phyloP scores from a whole-genome alignment of 2,329 filamentous ascomycete genomes.

The Phaeosphaeriaceae sp. region DNA sequence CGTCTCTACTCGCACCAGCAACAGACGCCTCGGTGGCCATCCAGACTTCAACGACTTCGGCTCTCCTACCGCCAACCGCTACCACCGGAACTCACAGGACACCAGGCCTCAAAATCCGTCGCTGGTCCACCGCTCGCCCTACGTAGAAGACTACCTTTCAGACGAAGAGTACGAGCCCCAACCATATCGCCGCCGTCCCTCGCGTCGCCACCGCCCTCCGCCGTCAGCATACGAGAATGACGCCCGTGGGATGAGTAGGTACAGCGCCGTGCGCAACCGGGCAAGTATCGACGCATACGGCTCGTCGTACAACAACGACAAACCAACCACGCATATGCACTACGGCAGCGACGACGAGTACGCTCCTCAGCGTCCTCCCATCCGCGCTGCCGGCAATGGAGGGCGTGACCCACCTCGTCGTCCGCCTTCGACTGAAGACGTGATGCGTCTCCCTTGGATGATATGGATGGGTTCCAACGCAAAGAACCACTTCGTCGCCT shows the following conservation, averaged over 20 bases:
- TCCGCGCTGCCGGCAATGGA: constrained; percentile 14
- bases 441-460: constrained; percentile 42
- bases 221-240: constrained; percentile 34
- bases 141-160: constrained; percentile 37
- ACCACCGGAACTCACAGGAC: constrained; percentile 15
- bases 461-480: constrained; percentile 47
- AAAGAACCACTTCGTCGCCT: constrained; percentile 53
- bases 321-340: constrained; percentile 29
- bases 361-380: constrained; percentile 12
- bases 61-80: constrained; percentile 8
- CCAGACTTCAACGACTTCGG: constrained; percentile 18
- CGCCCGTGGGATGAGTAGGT: constrained; percentile 5
- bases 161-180: constrained; percentile 35
- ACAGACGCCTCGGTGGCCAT: constrained; percentile 17
- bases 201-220: constrained; percentile 28
- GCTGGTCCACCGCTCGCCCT: constrained; percentile 17
- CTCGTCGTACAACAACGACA: constrained; percentile 27
- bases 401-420: constrained; percentile 26
- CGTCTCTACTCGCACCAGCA: constrained; percentile 10
- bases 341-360: constrained; percentile 31
- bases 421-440: constrained; percentile 45
- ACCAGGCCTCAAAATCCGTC: constrained; percentile 12
- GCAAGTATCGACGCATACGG: constrained; percentile 22
- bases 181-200: constrained; percentile 32
- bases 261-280: constrained; percentile 20